Conservation (phyloP, 192 early-diverging fungal genomes). For the Coemansia sp. region DNA sequence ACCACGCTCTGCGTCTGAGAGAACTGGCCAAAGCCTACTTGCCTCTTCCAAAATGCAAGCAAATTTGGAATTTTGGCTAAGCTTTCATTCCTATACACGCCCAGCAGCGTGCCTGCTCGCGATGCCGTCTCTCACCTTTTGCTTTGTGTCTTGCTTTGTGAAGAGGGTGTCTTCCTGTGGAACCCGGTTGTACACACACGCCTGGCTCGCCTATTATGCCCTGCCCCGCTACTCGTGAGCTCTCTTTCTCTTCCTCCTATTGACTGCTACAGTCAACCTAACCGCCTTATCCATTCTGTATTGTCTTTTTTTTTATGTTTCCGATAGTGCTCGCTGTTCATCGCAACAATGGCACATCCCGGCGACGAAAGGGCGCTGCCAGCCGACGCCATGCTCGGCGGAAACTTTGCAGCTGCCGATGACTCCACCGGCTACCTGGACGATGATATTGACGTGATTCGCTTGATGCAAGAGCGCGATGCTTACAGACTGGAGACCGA, state of each 20-base stretch:
- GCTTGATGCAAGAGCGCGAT: slow-evolving; percentile 66
- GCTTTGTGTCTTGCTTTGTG: not conserved
- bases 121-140: not conserved
- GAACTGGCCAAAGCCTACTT: not conserved
- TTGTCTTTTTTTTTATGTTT: slow-evolving; percentile 19
- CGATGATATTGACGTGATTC: slow-evolving; percentile 42
- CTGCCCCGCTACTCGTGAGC: not conserved
- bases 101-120: not conserved
- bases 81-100: not conserved
- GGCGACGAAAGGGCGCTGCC: slow-evolving; percentile 12
- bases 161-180: not conserved
- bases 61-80: slow-evolving; percentile 1
- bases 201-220: not conserved
- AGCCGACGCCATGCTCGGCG: slow-evolving; percentile 15
- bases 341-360: slow-evolving; percentile 12
- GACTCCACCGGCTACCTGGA: slow-evolving; percentile 8
- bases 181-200: not conserved
- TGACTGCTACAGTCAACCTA: not conserved
- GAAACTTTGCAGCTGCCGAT: slow-evolving; percentile 17
- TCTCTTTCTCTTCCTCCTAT: not conserved
- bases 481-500: slow-evolving; percentile 80
- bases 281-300: slow-evolving; percentile 8
- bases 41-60: not conserved
- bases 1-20: not conserved
- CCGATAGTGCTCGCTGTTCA: slow-evolving; percentile 9